These are phyloP conservation scores for Ramichloridium luteum DNA, from an alignment of 2,329 filamentous ascomycete genomes.

Conservation along the genomic window DNA sequence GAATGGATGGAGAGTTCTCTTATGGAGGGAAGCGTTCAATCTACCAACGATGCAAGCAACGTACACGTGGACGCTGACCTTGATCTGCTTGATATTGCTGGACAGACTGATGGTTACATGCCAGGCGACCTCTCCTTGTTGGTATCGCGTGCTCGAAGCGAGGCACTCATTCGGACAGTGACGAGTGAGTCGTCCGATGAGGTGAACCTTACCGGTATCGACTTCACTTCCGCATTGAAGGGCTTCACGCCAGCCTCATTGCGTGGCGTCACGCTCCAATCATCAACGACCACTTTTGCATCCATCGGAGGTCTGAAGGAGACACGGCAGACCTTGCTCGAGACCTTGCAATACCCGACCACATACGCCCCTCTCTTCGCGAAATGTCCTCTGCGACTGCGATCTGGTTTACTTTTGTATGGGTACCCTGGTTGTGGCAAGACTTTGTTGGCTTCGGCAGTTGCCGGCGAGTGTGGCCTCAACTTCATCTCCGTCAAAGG, in stretches of 20 bases:
- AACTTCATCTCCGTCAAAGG: constrained; percentile 99
- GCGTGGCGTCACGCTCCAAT: constrained; percentile 85
- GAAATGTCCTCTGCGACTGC: constrained; percentile 84
- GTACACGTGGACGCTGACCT: constrained; percentile 65
- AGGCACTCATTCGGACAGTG: constrained; percentile 80
- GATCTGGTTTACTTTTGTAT: constrained; percentile 84
- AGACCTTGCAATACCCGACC: constrained; percentile 92
- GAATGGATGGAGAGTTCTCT: constrained; percentile 65
- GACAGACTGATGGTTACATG: constrained; percentile 96
- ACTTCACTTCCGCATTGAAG: constrained; percentile 75
- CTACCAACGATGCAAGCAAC: constrained; percentile 35
- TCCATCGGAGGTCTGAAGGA: constrained; percentile 79
- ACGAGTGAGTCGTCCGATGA: constrained; percentile 30
- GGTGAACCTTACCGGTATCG: constrained; percentile 55
- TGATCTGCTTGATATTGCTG: constrained; percentile 85
- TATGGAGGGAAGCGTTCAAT: constrained; percentile 31
- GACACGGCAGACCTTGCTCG: constrained; percentile 81
- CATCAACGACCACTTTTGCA: constrained; percentile 82
- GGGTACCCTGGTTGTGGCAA: constrained; percentile 95
- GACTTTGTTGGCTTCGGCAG: constrained; percentile 84
- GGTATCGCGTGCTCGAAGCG: constrained; percentile 76
- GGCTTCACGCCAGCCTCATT: constrained; percentile 93
- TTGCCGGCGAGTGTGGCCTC: constrained; percentile 93
- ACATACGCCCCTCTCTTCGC: constrained; percentile 97
- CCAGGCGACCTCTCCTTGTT: constrained; percentile 82